phyloP scores from a whole-genome alignment of 139 green algal genomes.

The Eudorina sp. region DNA sequence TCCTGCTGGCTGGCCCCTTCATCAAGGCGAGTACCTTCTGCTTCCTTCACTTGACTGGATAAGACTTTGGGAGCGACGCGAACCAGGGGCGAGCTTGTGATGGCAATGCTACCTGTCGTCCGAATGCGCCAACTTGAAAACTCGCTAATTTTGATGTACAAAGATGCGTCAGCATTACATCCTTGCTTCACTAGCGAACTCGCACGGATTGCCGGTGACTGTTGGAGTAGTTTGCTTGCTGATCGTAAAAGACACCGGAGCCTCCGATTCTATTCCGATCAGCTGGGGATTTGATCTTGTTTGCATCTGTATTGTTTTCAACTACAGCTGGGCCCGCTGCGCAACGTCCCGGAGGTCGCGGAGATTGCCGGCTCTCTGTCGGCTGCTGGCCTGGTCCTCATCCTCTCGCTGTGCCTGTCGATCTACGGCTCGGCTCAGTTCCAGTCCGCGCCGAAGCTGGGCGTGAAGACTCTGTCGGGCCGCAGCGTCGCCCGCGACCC shows the following conservation, averaged over 20 bases:
- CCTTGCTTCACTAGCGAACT: too few species aligned
- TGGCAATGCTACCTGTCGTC: too few species aligned
- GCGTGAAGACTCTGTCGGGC: conserved; percentile 96
- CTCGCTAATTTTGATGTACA: too few species aligned
- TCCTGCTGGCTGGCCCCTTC: conserved; percentile 96
- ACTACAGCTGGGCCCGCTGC: conserved; percentile 86
- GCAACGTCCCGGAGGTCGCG: conserved; percentile 84
- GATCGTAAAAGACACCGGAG: background rate
- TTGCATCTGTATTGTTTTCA: background rate
- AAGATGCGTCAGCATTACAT: too few species aligned
- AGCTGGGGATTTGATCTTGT: too few species aligned
- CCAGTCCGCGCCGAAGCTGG: conserved; percentile 80
- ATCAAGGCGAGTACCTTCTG: conserved; percentile 87
- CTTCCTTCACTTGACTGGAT: too few species aligned
- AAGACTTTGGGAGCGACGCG: too few species aligned
- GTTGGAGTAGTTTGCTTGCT: background rate
- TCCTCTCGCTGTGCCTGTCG: conserved; percentile 91
- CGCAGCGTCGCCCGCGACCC: conserved; percentile 82
- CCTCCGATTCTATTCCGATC: too few species aligned
- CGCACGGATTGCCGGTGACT: too few species aligned
- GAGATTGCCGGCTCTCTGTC: conserved; percentile 90
- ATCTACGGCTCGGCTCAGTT: conserved; percentile 95
- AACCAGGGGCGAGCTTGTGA: too few species aligned
- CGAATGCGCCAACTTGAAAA: too few species aligned
- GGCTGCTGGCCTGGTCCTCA: conserved; percentile 92